These are phyloP conservation scores for Carex arenaria DNA, from an alignment of 202 grass and related monocot genomes.

Conservation along the genomic window DNA sequence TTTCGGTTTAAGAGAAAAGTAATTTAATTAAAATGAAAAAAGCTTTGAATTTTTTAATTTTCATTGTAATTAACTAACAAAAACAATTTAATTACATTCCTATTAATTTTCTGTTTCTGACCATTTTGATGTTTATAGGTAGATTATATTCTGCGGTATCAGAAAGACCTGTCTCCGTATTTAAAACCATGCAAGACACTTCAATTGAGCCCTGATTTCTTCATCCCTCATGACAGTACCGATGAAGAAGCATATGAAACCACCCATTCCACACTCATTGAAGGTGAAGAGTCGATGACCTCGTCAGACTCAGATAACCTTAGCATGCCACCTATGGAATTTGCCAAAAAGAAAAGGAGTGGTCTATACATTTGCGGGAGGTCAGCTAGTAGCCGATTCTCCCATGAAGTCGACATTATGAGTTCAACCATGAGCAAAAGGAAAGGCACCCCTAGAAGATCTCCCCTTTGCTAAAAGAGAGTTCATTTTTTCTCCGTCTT, in stretches of 20 bases:
- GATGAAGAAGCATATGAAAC: conserved; percentile 56
- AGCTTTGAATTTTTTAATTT: background rate
- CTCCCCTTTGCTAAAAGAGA: conserved; percentile 82
- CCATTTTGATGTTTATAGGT: conserved; percentile 45
- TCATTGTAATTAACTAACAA: background rate
- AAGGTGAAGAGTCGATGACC: conserved; percentile 52
- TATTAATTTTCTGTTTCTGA: background rate
- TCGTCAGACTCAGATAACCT: conserved; percentile 85
- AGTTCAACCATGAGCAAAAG: conserved; percentile 89
- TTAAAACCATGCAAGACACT: conserved; percentile 78
- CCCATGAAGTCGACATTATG: conserved; percentile 61
- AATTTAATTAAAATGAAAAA: background rate
- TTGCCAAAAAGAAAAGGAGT: conserved; percentile 65
- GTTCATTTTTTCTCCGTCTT: conserved; percentile 27
- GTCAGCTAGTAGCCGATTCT: conserved; percentile 62
- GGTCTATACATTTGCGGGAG: conserved; percentile 67
- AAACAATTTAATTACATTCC: background rate
- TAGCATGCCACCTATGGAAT: conserved; percentile 45
- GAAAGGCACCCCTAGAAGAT: conserved; percentile 89
- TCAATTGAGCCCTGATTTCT: conserved; percentile 95
- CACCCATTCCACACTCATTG: conserved; percentile 79
- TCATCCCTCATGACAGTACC: conserved; percentile 82
- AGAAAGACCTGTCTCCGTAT: conserved; percentile 61
- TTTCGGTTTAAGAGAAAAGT: too few relatives aligned
- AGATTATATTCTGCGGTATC: conserved; percentile 70